Base-by-base conservation (phyloP, 2,329 filamentous ascomycete species). In the Fusarium xylarioides region DNA sequence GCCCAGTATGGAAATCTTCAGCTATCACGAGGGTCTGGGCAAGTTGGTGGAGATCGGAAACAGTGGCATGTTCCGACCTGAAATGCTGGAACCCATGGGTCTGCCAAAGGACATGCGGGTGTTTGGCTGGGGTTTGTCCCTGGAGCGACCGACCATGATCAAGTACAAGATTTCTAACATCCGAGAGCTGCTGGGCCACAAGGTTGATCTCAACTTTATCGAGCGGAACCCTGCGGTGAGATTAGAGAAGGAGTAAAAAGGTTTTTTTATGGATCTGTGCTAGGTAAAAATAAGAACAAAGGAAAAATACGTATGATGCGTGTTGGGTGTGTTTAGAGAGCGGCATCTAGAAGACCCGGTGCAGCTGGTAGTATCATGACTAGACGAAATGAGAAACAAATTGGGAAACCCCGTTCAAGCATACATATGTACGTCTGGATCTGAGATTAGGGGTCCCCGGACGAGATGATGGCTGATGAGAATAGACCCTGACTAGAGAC, bases 21-120 rank as follows among this genome's bases (percentile, higher is more conserved):
- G 93, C 74, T 98, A 92, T 86, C 96, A 98, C 86, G 90, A 92
- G 79, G 95, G 95, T 7, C 86, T 98, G 55, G 90, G 90, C 78
- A 97, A 97, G 86, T 92, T 97, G 85, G 94, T 98, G 32, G 96
- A 98, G 85, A 98, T 98, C 80, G 96, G 96, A 68, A 98, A 99
- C 86, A 95, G 92, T 77, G 96, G 96, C 73, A 98, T 99, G 95
- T 99, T 99, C 91, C 89, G 96, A 75, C 95, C 96, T 4, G 96
- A 99, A 84, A 98, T 98, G 95, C 83, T 98, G 79, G 93, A 97
- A 84, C 87, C 95, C 10, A 97, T 98, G 95, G 95, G 95, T 38
- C 83, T 98, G 79, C 95, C 95, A 30, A 94, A 92, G 84, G 93
- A 97, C 79, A 91, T 98, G 90, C 88, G 93, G 71, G 95, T 98